Evolutionary conservation across 305 asterid genomes (phyloP).

Genomic region (Solanum aculeatissimum): DNA sequence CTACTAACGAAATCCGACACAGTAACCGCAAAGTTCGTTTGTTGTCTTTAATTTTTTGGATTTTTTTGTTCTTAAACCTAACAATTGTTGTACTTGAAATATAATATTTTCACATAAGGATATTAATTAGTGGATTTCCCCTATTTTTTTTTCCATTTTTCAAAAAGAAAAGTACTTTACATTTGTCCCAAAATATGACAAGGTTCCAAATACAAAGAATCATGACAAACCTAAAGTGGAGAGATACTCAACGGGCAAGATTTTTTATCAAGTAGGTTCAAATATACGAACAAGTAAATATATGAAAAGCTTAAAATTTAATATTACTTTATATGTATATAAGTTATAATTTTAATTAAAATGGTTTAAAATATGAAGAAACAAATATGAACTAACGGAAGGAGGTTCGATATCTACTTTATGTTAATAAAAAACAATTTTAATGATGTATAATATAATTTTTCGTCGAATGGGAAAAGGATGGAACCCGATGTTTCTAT

Average conservation of each 20-base stretch:
- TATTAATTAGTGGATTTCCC: neutral
- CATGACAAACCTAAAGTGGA: neutral
- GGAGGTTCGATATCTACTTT: too few species aligned
- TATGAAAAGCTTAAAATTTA: neutral
- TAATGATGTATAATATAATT: too few species aligned
- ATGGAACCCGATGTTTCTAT: too few species aligned
- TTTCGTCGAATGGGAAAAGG: too few species aligned
- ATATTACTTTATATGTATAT: too few species aligned
- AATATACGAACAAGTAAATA: neutral
- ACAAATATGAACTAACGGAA: too few species aligned
- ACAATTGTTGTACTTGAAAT: neutral
- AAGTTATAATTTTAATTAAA: too few species aligned
- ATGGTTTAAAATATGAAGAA: too few species aligned
- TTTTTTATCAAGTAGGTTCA: neutral
- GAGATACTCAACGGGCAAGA: neutral
- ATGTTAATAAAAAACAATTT: too few species aligned
- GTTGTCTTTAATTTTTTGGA: constrained; percentile 14
- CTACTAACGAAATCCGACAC: constrained; percentile 28
- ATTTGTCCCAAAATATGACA: neutral
- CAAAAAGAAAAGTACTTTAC: neutral
- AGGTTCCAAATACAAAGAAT: neutral
- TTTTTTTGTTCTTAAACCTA: neutral
- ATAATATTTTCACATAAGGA: neutral
- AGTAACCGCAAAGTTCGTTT: constrained; percentile 23
- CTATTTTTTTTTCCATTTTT: too few species aligned